phyloP scores from a whole-genome alignment of 768 basidiomycete species.

The Tylopilus sp. region DNA sequence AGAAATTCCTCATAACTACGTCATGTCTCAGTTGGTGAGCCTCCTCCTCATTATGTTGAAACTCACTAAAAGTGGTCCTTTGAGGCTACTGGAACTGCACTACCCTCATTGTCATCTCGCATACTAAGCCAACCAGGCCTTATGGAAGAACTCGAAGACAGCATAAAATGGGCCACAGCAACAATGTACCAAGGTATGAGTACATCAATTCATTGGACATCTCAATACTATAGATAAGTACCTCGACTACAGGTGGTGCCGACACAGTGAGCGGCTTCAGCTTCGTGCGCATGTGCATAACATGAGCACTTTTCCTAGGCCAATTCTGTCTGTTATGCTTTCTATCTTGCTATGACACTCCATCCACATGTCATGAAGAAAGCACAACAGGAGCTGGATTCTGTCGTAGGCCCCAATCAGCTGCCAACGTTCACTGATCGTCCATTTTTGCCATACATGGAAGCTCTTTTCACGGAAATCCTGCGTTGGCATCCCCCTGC shows the following conservation, averaged over 20 bases:
- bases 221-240: not conserved
- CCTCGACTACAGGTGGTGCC: constrained; percentile 17
- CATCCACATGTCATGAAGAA: constrained; percentile 25
- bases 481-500: constrained; percentile 19
- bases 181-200: constrained; percentile 13
- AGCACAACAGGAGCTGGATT: constrained; percentile 26
- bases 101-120: constrained; percentile 14
- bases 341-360: constrained; percentile 29
- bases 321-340: constrained; percentile 8
- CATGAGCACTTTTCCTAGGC: too few relatives aligned
- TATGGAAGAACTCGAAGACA: constrained; percentile 15
- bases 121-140: constrained; percentile 6
- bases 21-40: constrained; percentile 16
- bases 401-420: constrained; percentile 17
- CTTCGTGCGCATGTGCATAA: too few relatives aligned
- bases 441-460: constrained; percentile 26
- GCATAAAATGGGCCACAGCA: constrained; percentile 14
- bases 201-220: not conserved
- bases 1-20: constrained; percentile 12
- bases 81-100: constrained; percentile 14
- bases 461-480: constrained; percentile 24
- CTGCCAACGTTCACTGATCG: constrained; percentile 26
- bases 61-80: not conserved
- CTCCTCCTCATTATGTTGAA: not conserved
- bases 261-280: constrained; percentile 20